These are phyloP conservation scores for Penicillium fuscoglaucum DNA, from an alignment of 2,329 filamentous ascomycete species.

Conservation along the genomic window DNA sequence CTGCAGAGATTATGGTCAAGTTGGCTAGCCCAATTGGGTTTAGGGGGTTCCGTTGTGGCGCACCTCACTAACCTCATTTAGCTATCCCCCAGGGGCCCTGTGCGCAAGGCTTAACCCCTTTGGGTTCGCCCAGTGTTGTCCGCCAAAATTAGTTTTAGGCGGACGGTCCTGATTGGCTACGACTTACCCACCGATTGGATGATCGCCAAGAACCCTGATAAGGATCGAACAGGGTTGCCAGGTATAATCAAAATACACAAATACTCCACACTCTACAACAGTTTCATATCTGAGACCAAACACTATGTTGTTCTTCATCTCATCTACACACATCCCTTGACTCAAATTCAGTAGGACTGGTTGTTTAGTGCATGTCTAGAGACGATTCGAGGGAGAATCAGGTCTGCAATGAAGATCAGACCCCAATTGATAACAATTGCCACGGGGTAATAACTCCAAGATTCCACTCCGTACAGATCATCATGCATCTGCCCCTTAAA, in stretches of 20 bases:
- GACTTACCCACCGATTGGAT: not conserved
- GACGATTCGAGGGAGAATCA: not conserved
- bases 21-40: conserved; percentile 5
- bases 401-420: conserved; percentile 10
- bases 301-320: not conserved
- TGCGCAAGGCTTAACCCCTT: conserved; percentile 17
- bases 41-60: conserved; percentile 3
- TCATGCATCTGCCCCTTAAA: conserved; percentile 2
- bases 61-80: conserved; percentile 2
- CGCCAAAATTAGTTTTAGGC: not conserved
- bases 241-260: not conserved
- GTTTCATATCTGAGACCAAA: not conserved
- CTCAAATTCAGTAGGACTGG: not conserved
- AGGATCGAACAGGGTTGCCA: not conserved
- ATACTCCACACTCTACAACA: not conserved
- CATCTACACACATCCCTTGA: not conserved
- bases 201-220: not conserved
- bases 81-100: conserved; percentile 12
- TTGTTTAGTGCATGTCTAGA: not conserved
- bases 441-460: not conserved
- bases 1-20: conserved; percentile 15
- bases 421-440: not conserved
- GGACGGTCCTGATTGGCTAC: not conserved
- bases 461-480: conserved; percentile 1
- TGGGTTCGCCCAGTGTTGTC: not conserved